A percentile compares a stretch with the other conserved stretches of the same genome.
phyloP scores from a whole-genome alignment of 1,284 basidiomycete genomes.

The Athelia sp. region DNA sequence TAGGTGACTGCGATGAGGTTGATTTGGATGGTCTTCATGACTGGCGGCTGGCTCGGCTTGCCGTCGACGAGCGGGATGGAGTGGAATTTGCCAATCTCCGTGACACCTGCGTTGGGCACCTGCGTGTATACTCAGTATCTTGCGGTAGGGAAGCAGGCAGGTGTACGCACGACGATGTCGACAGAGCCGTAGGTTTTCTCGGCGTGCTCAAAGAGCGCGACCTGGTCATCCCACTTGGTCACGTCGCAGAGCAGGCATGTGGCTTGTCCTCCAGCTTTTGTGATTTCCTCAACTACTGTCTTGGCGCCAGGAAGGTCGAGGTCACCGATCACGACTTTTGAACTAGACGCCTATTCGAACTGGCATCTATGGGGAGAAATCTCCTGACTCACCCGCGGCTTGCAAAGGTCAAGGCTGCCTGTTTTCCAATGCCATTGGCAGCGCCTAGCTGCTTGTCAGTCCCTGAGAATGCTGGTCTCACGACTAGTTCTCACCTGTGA shows the following conservation, averaged over 20 bases:
- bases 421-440: conserved; percentile 52
- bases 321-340: conserved; percentile 56
- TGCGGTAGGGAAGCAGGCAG: neutral
- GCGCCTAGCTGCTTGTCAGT: conserved; percentile 32
- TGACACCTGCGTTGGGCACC: conserved; percentile 55
- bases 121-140: conserved; percentile 12
- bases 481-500: conserved; percentile 38
- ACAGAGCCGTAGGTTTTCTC: conserved; percentile 40
- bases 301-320: conserved; percentile 34
- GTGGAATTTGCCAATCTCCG: conserved; percentile 33
- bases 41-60: conserved; percentile 36
- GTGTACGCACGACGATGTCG: conserved; percentile 43
- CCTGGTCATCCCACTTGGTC: conserved; percentile 48
- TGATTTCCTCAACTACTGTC: conserved; percentile 36
- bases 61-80: conserved; percentile 30
- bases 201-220: conserved; percentile 47
- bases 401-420: conserved; percentile 40
- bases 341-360: conserved; percentile 25
- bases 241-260: conserved; percentile 44
- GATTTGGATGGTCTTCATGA: conserved; percentile 41
- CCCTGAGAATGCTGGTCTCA: neutral
- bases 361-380: conserved; percentile 4
- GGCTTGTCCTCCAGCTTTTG: conserved; percentile 39
- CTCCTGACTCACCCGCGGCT: conserved; percentile 35
- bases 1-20: conserved; percentile 49